Conservation (phyloP, 176 grass and related monocot species). For the Musa acuminata region DNA sequence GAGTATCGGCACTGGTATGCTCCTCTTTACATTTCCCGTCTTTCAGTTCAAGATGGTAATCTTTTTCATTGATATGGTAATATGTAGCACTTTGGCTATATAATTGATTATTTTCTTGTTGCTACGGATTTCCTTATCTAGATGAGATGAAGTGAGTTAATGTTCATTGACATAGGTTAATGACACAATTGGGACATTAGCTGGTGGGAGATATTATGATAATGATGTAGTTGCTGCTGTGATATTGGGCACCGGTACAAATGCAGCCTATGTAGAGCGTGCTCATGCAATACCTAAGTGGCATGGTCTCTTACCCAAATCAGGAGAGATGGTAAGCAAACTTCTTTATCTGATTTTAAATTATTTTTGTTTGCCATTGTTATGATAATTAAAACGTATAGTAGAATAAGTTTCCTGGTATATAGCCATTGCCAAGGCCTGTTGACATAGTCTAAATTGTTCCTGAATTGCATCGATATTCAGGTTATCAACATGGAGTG, state of each 20-base stretch:
- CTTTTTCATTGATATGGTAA: background rate
- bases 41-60: background rate
- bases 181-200: slow-evolving; percentile 60
- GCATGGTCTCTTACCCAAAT: slow-evolving; percentile 43
- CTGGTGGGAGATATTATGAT: slow-evolving; percentile 55
- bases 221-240: slow-evolving; percentile 55
- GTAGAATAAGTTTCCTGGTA: background rate
- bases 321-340: slow-evolving; percentile 49
- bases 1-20: slow-evolving; percentile 52
- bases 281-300: slow-evolving; percentile 64
- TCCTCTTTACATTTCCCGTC: background rate
- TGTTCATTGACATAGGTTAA: slow-evolving; percentile 29
- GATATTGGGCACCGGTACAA: slow-evolving; percentile 73
- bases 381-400: background rate
- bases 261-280: slow-evolving; percentile 71
- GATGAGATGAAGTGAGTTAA: background rate
- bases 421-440: background rate
- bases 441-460: background rate
- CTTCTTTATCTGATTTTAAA: background rate
- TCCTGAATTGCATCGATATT: slow-evolving; percentile 3
- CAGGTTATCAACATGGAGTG: slow-evolving; percentile 93
- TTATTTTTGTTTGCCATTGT: background rate
- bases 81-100: background rate
- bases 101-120: background rate
- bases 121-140: background rate